A percentile compares a stretch with the other conserved stretches of the same genome.
Conservation (phyloP, 1,284 basidiomycete species). For the Neolentinus lepideus region DNA sequence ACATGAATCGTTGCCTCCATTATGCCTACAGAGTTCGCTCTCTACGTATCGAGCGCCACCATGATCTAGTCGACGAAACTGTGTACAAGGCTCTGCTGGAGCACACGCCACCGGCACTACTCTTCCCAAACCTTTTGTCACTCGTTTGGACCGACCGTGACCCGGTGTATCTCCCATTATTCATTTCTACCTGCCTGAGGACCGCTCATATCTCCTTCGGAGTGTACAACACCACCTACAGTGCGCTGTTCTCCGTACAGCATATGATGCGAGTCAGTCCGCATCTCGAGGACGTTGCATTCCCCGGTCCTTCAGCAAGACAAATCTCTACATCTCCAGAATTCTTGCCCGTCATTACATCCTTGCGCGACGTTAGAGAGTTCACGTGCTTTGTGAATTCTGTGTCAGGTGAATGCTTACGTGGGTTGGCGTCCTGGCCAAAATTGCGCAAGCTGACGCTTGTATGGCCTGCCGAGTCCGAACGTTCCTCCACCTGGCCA, state of each 20-base stretch:
- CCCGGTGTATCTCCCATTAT: background rate
- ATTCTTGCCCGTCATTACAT: background rate
- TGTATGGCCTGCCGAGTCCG: background rate
- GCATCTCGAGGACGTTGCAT: background rate
- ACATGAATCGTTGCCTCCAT: background rate
- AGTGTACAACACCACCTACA: background rate
- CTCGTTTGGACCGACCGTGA: background rate
- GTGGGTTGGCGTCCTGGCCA: background rate
- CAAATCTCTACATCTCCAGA: background rate
- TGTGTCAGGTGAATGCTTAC: background rate
- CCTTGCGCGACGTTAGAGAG: background rate
- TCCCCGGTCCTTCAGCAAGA: background rate
- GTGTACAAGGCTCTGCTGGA: background rate
- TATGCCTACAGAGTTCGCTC: background rate
- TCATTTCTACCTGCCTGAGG: background rate
- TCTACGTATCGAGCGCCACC: background rate
- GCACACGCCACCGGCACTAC: background rate
- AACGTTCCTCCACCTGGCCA: background rate
- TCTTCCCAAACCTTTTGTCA: background rate
- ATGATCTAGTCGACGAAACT: background rate
- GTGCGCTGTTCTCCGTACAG: background rate
- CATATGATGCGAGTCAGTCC: background rate
- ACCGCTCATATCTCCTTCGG: background rate
- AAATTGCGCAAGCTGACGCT: background rate
- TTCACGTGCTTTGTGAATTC: background rate